Evolutionary conservation across 75 land plant species (phyloP), one percentile per base, ranked within the genome.

Genomic region (Selaginella moellendorffii): DNA sequence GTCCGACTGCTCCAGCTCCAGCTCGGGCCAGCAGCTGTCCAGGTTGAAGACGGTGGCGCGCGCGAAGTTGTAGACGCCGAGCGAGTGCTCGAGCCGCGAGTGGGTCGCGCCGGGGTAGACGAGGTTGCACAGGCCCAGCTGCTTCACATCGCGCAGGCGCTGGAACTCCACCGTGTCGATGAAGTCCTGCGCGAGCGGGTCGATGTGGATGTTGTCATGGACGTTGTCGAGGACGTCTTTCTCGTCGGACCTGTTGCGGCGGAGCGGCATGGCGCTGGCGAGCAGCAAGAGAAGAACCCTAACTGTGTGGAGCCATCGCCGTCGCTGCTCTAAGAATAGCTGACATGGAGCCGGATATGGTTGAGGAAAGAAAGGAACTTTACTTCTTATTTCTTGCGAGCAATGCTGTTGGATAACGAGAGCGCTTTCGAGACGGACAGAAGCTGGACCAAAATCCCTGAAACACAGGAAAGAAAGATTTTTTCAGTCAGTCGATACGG

Each of bases 51-150:
- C 46, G 14, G 46, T 36, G 46, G 46, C 14, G 5, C 10, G 14
- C 5, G 46, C 46, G 14, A 36, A 14, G 14, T 36, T 5, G 14
- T 36, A 36, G 10, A 36, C 46, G 26, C 98, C 98, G 19, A 93
- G 66, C 19, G 98, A 93, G 79, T 93, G 98, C 72, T 93, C 98
- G 81, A 93, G 88, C 2, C 98, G 77, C 63, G 96, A 73, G 69
- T 93, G 98, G 30, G 84, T 83, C 67, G 98, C 98, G 26, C 98
- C 98, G 52, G 95, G 95, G 73, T 81, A 93, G 20, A 93, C 98
- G 78, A 79, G 36, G 59, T 85, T 61, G 61, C 96, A 68, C 0
- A 83, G 5, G 63, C 98, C 46, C 10, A 90, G 78, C 65, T 90
- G 96, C 79, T 82, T 90, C 19, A 90, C 68, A 75, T 90, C 90